These are phyloP conservation scores for Boletus eberwhitei DNA, from an alignment of 768 basidiomycete species.

Conservation along the genomic window DNA sequence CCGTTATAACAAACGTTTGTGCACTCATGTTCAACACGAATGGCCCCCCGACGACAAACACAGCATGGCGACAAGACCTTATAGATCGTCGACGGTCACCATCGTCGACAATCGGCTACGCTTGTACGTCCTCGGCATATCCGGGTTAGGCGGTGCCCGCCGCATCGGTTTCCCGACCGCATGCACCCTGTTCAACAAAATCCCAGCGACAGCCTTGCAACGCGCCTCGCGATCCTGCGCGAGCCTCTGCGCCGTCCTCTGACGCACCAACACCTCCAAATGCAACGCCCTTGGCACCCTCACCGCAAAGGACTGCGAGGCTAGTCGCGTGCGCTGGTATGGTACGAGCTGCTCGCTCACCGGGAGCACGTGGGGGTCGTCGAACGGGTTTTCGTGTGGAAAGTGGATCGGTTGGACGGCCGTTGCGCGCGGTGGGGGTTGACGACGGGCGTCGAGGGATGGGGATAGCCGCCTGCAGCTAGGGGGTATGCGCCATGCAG, in stretches of 20 bases:
- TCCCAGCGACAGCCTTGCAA: constrained; percentile 55
- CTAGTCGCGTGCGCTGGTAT: constrained; percentile 28
- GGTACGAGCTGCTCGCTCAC: constrained; percentile 8
- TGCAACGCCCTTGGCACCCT: constrained; percentile 24
- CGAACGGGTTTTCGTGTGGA: constrained; percentile 27
- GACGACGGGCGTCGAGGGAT: too few relatives aligned
- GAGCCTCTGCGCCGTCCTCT: constrained; percentile 30
- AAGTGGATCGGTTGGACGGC: constrained; percentile 19
- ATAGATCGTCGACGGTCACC: constrained; percentile 43
- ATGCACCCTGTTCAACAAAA: constrained; percentile 52
- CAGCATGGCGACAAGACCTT: constrained; percentile 4
- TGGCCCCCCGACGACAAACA: background rate
- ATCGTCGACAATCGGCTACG: constrained; percentile 52
- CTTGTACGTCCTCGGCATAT: constrained; percentile 41
- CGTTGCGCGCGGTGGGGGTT: constrained; percentile 13
- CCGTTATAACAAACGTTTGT: background rate
- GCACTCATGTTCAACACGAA: constrained; percentile 16
- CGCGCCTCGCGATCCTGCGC: constrained; percentile 39
- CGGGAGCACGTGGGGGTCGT: constrained; percentile 21
- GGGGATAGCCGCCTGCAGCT: constrained; percentile 30
- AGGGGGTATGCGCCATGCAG: constrained; percentile 26
- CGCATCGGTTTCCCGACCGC: constrained; percentile 52
- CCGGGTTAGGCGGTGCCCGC: constrained; percentile 31
- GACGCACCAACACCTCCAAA: constrained; percentile 28
- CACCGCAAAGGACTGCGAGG: constrained; percentile 25